Base-by-base conservation (phyloP, 306 rosid genomes). In the Arachis hypogaea region DNA sequence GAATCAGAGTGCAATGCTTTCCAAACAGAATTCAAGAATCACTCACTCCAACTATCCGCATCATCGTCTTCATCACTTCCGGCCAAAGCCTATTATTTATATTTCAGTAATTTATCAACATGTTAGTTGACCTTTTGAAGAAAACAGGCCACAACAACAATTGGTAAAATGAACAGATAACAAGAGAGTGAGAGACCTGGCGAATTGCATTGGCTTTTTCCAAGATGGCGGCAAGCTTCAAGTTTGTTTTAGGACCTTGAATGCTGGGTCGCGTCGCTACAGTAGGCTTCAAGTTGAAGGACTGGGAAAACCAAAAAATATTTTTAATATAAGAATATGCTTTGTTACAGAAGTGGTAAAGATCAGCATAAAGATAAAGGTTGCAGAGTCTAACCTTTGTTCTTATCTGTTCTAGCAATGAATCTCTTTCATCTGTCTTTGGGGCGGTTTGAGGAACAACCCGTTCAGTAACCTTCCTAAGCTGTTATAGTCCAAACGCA, bases 201-300 rank as follows among this genome's bases (percentile, higher is more conserved):
- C 98, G 99, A 81, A 95, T 92, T 36, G 99, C 92, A 64, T 85
- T 92, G 71, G 98, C 99, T 84, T 85, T 95, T 86, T 90, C 98
- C 84, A 95, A 87, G 78, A 95, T 92, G 64, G 99, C 96, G 54
- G 96, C 93, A 46, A 95, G 90, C 81, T 82, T 92, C 91, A 92
- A 84, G 80, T 92, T 88, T 70, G 97, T 90, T 71, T 77, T 87
- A 7, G 95, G 98, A 85, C 93, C 99, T 65, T 81, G 96, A 73
- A 87, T 57, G 73, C 84, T 90, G 79, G 96, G 92, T 73, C 99
- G 84, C 49, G 93, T 82, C 16, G 63, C 71, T 14, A 49, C 69
- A 38, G 98, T 88, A 33, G 98, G 98, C 86, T 88, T 95, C 88
- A 95, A 83, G 87, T 82, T 92, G 89, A 95, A 95, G 72, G 99